These are phyloP conservation scores for Magnolia kwangsiensis DNA, from an alignment of 164 flowering plant species.

Conservation along the genomic window DNA sequence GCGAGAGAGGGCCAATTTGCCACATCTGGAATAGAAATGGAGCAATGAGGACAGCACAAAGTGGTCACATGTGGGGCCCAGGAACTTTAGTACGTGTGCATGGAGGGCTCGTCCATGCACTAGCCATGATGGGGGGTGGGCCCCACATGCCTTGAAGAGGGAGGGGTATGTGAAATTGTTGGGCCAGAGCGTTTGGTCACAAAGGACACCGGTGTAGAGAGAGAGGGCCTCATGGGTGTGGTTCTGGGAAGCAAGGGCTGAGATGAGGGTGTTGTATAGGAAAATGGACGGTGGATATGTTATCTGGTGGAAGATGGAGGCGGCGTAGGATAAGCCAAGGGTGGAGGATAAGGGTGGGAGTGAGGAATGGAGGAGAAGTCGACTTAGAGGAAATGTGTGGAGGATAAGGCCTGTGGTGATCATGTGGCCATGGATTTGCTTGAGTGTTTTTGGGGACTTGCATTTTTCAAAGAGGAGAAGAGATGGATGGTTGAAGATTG, in stretches of 20 bases:
- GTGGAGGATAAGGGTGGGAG: slow-evolving; percentile 27
- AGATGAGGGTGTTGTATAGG: slow-evolving; percentile 57
- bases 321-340: slow-evolving; percentile 26
- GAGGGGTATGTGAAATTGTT: slow-evolving; percentile 59
- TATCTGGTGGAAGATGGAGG: slow-evolving; percentile 42
- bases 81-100: slow-evolving; percentile 52
- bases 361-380: slow-evolving; percentile 25
- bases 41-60: slow-evolving; percentile 51
- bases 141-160: slow-evolving; percentile 53
- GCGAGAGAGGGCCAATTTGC: slow-evolving; percentile 37
- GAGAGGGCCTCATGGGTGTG: slow-evolving; percentile 37
- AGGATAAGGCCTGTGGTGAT: slow-evolving; percentile 45
- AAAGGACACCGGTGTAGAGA: slow-evolving; percentile 35
- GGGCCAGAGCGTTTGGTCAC: slow-evolving; percentile 25
- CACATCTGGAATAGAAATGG: slow-evolving; percentile 43
- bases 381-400: slow-evolving; percentile 57
- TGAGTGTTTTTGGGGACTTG: slow-evolving; percentile 20
- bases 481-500: slow-evolving; percentile 27
- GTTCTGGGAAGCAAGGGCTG: slow-evolving; percentile 25
- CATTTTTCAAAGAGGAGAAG: slow-evolving; percentile 28
- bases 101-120: slow-evolving; percentile 44
- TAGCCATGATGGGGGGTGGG: slow-evolving; percentile 30
- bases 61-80: slow-evolving; percentile 34
- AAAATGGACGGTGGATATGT: slow-evolving; percentile 52
- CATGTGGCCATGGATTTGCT: slow-evolving; percentile 43